Evolutionary conservation across 305 asterid species (phyloP).

Genomic region (Fraxinus latifolia): DNA sequence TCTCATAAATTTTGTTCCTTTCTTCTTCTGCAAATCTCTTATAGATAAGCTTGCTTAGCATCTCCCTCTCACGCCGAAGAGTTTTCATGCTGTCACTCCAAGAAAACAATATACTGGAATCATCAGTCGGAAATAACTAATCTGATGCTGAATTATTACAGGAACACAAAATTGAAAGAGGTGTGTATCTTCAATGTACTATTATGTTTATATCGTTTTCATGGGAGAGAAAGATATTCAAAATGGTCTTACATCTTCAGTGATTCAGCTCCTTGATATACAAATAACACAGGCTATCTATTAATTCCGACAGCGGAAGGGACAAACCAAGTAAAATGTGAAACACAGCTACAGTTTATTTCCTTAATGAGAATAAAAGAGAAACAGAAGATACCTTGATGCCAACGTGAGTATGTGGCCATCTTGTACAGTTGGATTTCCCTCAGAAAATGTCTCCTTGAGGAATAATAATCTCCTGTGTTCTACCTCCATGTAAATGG

Average conservation of each 20-base stretch:
- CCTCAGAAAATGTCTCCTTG: slow-evolving; percentile 56
- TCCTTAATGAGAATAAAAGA: background rate
- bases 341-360: background rate
- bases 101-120: slow-evolving; percentile 4
- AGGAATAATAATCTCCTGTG: slow-evolving; percentile 70
- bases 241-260: background rate
- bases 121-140: slow-evolving; percentile 8
- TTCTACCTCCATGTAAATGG: slow-evolving; percentile 90
- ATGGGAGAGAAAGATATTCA: background rate
- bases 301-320: background rate
- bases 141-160: background rate
- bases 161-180: background rate
- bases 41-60: slow-evolving; percentile 63
- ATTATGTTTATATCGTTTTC: background rate
- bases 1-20: slow-evolving; percentile 49
- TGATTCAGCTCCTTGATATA: background rate
- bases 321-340: background rate
- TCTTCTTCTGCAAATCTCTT: slow-evolving; percentile 61
- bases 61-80: slow-evolving; percentile 68
- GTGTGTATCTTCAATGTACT: background rate
- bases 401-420: slow-evolving; percentile 59
- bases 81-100: slow-evolving; percentile 65
- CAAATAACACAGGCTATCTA: background rate
- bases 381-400: slow-evolving; percentile 53
- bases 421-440: slow-evolving; percentile 52